phyloP scores from a whole-genome alignment of 176 grass and related monocot species.

The Panicum miliaceum region DNA sequence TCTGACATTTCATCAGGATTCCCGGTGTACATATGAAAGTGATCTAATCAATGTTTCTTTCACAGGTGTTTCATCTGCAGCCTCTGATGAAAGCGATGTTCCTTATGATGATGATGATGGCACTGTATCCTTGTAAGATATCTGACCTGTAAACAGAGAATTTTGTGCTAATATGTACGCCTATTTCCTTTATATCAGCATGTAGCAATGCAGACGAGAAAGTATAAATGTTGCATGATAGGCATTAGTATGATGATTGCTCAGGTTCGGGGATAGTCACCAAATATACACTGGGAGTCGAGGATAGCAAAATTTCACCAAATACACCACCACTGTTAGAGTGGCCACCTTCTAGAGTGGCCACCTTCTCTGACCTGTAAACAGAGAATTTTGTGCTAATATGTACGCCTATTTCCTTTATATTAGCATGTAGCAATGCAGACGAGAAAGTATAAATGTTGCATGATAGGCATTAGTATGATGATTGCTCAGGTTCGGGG shows the following conservation, averaged over 20 bases:
- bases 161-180: not conserved
- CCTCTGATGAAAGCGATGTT: conserved; percentile 32
- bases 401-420: conserved; percentile 1
- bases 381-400: conserved; percentile 19
- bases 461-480: no score
- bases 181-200: conserved; percentile 5
- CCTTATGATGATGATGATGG: conserved; percentile 39
- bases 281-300: not conserved
- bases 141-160: conserved; percentile 23
- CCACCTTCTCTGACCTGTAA: conserved; percentile 16
- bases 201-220: not conserved
- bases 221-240: no score
- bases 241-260: not conserved
- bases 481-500: no score
- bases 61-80: conserved; percentile 53
- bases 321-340: not conserved
- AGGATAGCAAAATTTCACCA: not conserved
- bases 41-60: conserved; percentile 25
- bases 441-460: no score
- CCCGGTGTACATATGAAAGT: not conserved
- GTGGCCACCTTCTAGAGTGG: not conserved
- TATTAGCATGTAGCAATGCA: not conserved
- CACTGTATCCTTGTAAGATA: conserved; percentile 59
- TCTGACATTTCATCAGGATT: conserved; percentile 9
- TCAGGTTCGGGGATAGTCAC: no score